phyloP scores from a whole-genome alignment of 2,329 filamentous ascomycete species.

The Paraphaeosphaeria minitans region DNA sequence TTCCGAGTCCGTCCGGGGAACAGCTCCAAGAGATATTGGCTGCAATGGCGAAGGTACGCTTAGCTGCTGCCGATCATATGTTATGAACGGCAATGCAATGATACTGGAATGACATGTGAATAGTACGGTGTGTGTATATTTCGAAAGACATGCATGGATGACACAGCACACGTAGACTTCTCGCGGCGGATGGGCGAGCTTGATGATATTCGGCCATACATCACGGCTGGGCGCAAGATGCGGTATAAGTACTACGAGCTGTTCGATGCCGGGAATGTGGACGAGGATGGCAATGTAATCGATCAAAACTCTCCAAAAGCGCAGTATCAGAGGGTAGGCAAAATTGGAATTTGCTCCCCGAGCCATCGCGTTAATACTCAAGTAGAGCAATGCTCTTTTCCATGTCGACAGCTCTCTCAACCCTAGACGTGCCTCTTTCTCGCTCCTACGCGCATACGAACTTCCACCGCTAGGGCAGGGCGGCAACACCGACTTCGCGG shows the following conservation, averaged over 20 bases:
- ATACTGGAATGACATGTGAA: neutral
- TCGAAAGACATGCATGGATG: constrained; percentile 56
- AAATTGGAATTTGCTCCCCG: neutral
- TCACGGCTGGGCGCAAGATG: constrained; percentile 51
- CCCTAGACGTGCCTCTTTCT: constrained; percentile 24
- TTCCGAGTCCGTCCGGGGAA: constrained; percentile 35
- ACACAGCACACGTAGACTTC: constrained; percentile 59
- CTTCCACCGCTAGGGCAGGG: constrained; percentile 29
- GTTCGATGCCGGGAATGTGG: constrained; percentile 63
- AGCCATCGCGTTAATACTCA: constrained; percentile 10
- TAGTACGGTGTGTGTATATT: constrained; percentile 60
- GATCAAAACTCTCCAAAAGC: constrained; percentile 48
- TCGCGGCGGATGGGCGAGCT: constrained; percentile 60
- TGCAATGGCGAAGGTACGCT: constrained; percentile 28
- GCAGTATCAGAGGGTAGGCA: constrained; percentile 40
- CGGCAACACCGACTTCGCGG: constrained; percentile 30
- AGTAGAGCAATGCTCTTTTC: constrained; percentile 40
- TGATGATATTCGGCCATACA: constrained; percentile 59
- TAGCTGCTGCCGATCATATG: neutral
- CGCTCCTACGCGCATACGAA: constrained; percentile 24
- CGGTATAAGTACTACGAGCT: constrained; percentile 57
- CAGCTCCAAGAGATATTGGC: constrained; percentile 40
- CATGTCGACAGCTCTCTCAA: constrained; percentile 33
- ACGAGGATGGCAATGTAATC: constrained; percentile 53
- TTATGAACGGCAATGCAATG: neutral